Evolutionary conservation across 2,329 filamentous ascomycete genomes (phyloP).

Genomic region (Trichoderma hamatum): DNA sequence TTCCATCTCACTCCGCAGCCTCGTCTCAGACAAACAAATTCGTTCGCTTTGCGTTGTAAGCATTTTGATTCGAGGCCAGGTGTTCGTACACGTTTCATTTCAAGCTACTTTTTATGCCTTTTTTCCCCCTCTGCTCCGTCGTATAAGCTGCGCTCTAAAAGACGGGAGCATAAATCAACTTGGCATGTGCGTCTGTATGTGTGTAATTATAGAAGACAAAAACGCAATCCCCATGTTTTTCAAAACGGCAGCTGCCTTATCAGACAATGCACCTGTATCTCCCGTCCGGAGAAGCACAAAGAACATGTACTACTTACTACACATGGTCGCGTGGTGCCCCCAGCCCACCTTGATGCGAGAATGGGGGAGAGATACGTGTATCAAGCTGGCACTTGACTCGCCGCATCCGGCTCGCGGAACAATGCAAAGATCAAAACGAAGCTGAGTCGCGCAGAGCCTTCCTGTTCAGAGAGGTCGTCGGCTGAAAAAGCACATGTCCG

Average conservation of each 20-base stretch:
- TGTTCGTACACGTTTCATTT: slow-evolving; percentile 1
- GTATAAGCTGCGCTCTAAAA: background rate
- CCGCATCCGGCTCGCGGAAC: background rate
- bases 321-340: slow-evolving; percentile 13
- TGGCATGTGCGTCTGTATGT: background rate
- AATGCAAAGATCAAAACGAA: slow-evolving; percentile 5
- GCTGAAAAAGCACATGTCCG: slow-evolving; percentile 18
- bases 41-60: background rate
- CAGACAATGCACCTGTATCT: background rate
- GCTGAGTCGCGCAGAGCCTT: background rate
- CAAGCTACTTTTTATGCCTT: slow-evolving; percentile 17
- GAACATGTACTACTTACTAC: background rate
- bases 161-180: background rate
- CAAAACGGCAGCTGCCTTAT: slow-evolving; percentile 6
- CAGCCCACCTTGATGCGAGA: slow-evolving; percentile 10
- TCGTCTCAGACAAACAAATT: background rate
- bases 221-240: background rate
- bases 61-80: background rate
- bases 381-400: slow-evolving; percentile 9
- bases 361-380: slow-evolving; percentile 17
- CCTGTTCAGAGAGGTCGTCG: background rate
- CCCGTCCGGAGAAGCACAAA: background rate
- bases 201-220: background rate
- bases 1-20: background rate
- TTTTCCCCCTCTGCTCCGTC: background rate